phyloP scores from a whole-genome alignment of 768 basidiomycete species.

The Amanita jacksonii region DNA sequence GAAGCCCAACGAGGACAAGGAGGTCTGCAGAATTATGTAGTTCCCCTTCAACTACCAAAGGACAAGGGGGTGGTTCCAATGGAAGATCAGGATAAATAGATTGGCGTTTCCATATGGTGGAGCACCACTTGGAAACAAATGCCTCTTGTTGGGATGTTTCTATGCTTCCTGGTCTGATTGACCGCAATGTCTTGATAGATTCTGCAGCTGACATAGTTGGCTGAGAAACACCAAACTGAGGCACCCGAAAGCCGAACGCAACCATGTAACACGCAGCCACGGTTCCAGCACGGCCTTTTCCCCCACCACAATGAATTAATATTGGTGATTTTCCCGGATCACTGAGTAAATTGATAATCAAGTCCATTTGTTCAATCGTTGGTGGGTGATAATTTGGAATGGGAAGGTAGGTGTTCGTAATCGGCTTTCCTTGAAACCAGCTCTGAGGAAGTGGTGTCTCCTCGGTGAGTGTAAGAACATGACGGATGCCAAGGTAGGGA shows the following conservation, averaged over 20 bases:
- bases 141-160: constrained; percentile 48
- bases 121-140: constrained; percentile 50
- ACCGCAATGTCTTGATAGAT: constrained; percentile 37
- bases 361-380: constrained; percentile 51
- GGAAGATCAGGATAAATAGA: constrained; percentile 39
- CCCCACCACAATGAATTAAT: constrained; percentile 53
- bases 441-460: constrained; percentile 37
- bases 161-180: constrained; percentile 45
- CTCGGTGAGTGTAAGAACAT: constrained; percentile 49
- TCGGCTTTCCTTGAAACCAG: constrained; percentile 38
- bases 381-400: constrained; percentile 45
- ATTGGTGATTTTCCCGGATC: constrained; percentile 38
- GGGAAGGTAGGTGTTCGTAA: constrained; percentile 47
- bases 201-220: constrained; percentile 40
- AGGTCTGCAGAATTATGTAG: constrained; percentile 24
- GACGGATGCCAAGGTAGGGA: constrained; percentile 40
- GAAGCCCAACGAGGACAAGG: constrained; percentile 48
- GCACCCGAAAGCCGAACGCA: constrained; percentile 42
- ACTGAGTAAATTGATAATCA: constrained; percentile 37
- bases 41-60: constrained; percentile 26
- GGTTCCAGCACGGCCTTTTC: constrained; percentile 54
- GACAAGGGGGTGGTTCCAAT: constrained; percentile 39
- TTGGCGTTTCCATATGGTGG: constrained; percentile 48
- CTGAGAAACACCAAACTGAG: constrained; percentile 29
- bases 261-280: constrained; percentile 52